A percentile compares a stretch with the other conserved stretches of the same genome.
Evolutionary conservation across 371 early-diverging fungal genomes (phyloP).

Genomic region (Syncephalastrum racemosum): DNA sequence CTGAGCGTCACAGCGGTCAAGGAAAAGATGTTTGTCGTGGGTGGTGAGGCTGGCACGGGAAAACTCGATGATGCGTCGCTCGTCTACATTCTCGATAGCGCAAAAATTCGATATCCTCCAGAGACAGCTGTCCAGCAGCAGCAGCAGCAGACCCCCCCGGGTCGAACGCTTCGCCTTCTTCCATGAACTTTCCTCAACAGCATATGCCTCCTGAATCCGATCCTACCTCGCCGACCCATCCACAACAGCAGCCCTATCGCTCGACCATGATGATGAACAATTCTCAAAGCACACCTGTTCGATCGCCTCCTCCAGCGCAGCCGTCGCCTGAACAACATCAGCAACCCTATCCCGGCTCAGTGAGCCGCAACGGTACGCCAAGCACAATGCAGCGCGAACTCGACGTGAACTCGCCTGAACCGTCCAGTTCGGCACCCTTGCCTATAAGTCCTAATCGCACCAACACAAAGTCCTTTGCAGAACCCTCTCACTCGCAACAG

Average conservation of each 20-base stretch:
- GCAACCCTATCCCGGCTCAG: background rate
- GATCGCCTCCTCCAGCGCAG: slow-evolving; percentile 14
- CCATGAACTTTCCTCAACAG: slow-evolving; percentile 12
- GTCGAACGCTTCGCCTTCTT: background rate
- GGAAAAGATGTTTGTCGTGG: slow-evolving; percentile 64
- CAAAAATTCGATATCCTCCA: slow-evolving; percentile 19
- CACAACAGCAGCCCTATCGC: slow-evolving; percentile 20
- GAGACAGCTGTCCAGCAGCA: slow-evolving; percentile 34
- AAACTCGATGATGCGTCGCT: slow-evolving; percentile 53
- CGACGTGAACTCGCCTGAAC: background rate
- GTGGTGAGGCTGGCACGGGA: slow-evolving; percentile 58
- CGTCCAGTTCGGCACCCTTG: slow-evolving; percentile 9
- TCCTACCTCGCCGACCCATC: slow-evolving; percentile 6
- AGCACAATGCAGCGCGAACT: background rate
- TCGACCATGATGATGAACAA: slow-evolving; percentile 13
- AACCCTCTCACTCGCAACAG: too few relatives aligned
- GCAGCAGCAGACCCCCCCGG: slow-evolving; percentile 1
- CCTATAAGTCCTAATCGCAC: background rate
- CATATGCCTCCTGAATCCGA: background rate
- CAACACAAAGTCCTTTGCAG: background rate
- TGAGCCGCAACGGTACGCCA: too few relatives aligned
- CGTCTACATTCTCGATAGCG: slow-evolving; percentile 67
- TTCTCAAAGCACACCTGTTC: slow-evolving; percentile 19
- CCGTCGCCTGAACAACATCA: slow-evolving; percentile 8
- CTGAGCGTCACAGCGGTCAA: slow-evolving; percentile 64